Conservation (phyloP, 495 filamentous ascomycete species). For the Trichoderma asperelloides region DNA sequence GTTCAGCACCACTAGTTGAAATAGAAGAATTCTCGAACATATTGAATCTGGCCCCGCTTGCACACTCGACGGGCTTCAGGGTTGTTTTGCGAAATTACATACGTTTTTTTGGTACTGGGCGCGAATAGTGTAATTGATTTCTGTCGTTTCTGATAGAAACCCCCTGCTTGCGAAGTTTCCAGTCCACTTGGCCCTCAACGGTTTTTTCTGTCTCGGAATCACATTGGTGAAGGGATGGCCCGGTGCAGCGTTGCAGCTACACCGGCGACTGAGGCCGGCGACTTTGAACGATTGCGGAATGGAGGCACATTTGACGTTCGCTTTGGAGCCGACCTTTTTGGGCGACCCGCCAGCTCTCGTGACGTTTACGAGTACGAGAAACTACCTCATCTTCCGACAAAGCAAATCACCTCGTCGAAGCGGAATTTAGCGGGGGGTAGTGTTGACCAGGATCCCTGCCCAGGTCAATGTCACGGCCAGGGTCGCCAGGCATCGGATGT, state of each 20-base stretch:
- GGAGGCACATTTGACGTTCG: background rate
- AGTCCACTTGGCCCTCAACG: background rate
- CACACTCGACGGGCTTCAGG: background rate
- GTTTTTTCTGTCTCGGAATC: background rate
- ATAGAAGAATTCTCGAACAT: conserved; percentile 1
- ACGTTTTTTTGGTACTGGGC: background rate
- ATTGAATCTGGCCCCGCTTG: background rate
- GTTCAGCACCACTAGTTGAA: background rate
- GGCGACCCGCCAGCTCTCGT: background rate
- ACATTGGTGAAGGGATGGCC: background rate
- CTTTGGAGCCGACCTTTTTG: background rate
- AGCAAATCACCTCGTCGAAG: background rate
- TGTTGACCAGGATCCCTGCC: background rate
- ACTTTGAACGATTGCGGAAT: background rate
- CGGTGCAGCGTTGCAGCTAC: background rate
- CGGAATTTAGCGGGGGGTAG: background rate
- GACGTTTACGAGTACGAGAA: background rate
- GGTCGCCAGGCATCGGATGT: background rate
- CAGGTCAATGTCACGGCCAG: background rate
- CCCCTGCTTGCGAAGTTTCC: background rate
- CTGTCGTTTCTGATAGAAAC: background rate
- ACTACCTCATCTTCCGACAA: background rate
- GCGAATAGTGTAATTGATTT: background rate
- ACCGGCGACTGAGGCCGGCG: background rate
- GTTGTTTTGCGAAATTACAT: background rate